Conservation (phyloP, 306 rosid genomes). For the Cicer arietinum region DNA sequence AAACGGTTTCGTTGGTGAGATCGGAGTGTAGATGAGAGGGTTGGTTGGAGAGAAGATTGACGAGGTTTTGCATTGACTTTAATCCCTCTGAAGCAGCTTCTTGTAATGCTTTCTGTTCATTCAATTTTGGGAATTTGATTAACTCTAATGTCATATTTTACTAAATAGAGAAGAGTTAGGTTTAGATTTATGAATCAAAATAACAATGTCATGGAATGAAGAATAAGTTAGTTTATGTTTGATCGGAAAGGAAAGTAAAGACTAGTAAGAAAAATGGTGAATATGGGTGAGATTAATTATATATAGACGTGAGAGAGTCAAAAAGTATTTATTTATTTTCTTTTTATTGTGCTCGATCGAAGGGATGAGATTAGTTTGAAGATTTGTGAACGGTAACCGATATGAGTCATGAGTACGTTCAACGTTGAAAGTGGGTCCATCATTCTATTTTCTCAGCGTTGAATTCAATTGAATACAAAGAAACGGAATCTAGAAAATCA, state of each 20-base stretch:
- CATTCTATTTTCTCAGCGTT: no score
- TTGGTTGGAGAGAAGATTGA: conserved; percentile 59
- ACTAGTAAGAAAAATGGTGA: neutral
- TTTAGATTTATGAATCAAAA: neutral
- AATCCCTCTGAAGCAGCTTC: conserved; percentile 79
- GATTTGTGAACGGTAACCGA: no score
- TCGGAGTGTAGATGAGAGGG: conserved; percentile 58
- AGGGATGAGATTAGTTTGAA: no score
- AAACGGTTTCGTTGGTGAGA: conserved; percentile 69
- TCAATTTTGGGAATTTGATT: conserved; percentile 64
- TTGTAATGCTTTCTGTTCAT: conserved; percentile 74
- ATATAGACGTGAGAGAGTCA: neutral
- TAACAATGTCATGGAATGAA: neutral
- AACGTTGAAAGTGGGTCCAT: no score
- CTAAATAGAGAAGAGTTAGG: neutral
- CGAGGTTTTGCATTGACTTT: conserved; percentile 67
- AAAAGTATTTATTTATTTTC: no score
- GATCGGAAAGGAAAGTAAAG: neutral
- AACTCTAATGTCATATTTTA: conserved; percentile 64
- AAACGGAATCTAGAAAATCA: no score
- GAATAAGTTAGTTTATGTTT: neutral
- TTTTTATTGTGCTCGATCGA: no score
- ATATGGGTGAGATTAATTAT: neutral
- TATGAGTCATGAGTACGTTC: no score
- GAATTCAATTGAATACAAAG: no score